phyloP scores from a whole-genome alignment of 139 green algal species.

The Edaphochlamys debaryana region DNA sequence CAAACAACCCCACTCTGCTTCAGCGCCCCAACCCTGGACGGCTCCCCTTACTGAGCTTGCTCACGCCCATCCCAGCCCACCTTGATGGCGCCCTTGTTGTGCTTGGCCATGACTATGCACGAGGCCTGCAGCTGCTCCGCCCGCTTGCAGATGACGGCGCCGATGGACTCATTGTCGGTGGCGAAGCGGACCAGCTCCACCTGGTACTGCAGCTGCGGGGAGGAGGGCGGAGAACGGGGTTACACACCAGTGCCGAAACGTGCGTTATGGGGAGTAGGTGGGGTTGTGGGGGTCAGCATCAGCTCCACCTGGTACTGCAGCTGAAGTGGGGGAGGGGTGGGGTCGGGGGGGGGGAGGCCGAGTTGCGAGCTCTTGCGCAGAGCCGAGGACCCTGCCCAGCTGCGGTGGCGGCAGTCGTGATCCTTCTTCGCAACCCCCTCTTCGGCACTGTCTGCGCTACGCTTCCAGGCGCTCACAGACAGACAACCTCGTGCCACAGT shows the following conservation, averaged over 20 bases:
- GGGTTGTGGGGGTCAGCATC: conserved; percentile 63
- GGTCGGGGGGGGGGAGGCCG: too few relatives aligned
- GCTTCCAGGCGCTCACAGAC: too few relatives aligned
- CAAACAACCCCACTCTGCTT: too few relatives aligned
- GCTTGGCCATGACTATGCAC: conserved; percentile 70
- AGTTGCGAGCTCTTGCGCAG: too few relatives aligned
- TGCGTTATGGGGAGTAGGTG: not conserved
- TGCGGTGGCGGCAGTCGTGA: too few relatives aligned
- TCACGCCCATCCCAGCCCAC: not conserved
- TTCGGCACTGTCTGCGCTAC: too few relatives aligned
- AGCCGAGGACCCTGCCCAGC: too few relatives aligned
- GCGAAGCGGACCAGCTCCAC: conserved; percentile 71
- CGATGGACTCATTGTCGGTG: conserved; percentile 64
- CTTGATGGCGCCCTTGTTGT: conserved; percentile 56
- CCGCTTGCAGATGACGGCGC: conserved; percentile 60
- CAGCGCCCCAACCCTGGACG: too few relatives aligned
- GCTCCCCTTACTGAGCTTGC: too few relatives aligned
- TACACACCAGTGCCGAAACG: too few relatives aligned
- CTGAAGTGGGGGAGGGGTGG: not conserved
- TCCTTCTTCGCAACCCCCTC: too few relatives aligned
- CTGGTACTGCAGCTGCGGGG: conserved; percentile 43
- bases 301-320: conserved; percentile 61
- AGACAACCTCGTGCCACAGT: too few relatives aligned
- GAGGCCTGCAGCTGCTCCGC: conserved; percentile 60
- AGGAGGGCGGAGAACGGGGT: not conserved